Base-by-base conservation (phyloP, 805 yeast genomes). In the Torulaspora indica region DNA sequence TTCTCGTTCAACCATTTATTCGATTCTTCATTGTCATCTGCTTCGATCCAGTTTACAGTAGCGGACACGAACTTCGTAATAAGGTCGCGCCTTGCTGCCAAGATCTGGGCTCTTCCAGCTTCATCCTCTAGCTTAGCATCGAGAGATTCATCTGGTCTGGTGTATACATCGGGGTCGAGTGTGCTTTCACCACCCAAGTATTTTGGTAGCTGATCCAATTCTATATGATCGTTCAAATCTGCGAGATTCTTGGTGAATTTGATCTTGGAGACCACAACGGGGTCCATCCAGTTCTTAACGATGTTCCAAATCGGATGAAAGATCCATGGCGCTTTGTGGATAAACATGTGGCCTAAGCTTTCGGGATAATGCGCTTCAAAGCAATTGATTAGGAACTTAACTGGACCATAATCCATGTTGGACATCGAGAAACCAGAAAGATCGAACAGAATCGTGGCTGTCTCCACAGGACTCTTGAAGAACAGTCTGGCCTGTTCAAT, bases 341-440 rank as follows among this genome's bases (percentile, higher is more conserved):
- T 84, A 53, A 88, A 76, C 42, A 93, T 70, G 44, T 77, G 78
- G 13, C 96, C 96, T 48, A 93, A 74, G 32, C 87, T 82, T 67
- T 93, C 98, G 1, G 98, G 98, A 64, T 91, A 93, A 62, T 91
- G 96, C 0, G 95, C 95, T 71, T 93, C 98, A 65, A 93, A 89
- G 48, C 90, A 84, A 43, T 80, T 77, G 48, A 90, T 82, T 68
- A 93, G 77, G 66, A 86, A 91, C 68, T 90, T 90, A 47, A 93
- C 95, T 4, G 96, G 88, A 3, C 78, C 74, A 60, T 88, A 88
- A 68, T 93, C 98, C 85, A 95, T 93, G 63, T 91, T 93, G 47
- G 89, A 76, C 73, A 89, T 77, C 6, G 95, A 77, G 61, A 93
- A 93, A 4, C 83, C 95, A 9, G 85, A 73, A 58, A 93, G 70